Evolutionary conservation across 2,329 filamentous ascomycete species (phyloP), one percentile per base, ranked within the genome.

Genomic region (Lachnellula occidentalis): DNA sequence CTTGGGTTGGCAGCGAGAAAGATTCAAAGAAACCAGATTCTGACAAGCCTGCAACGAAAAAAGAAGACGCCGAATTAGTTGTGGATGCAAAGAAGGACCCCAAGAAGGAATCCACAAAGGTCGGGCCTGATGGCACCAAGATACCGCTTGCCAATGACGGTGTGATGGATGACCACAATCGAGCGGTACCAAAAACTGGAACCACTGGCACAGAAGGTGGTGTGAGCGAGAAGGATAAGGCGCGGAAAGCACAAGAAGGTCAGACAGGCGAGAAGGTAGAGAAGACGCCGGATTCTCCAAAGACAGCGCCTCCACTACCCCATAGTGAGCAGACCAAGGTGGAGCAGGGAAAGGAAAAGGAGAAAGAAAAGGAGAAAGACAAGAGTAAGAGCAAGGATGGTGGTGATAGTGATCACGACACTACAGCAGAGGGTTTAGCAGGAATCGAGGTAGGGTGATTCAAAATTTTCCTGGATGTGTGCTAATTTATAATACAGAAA

Each of bases 101-200:
- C 1, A 64, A 79, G 63, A 77, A 78, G 55, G 73, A 76, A n/a
- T 75, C 77, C 1, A 64, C 83, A 56, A 74, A 76, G 47, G 79
- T 77, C 24, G 69, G 80, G 9, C 70, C 82, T 45, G 79, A 84
- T 51, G 82, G 82, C 61, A 78, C 79, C 66, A 81, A 78, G 70
- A 82, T 86, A 21, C 82, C 82, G 27, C 76, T 83, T 60, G 76
- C 74, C 57, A 85, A 86, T 62, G 83, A 95, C 68, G 90, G 92
- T 41, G 90, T 96, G 55, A 96, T 96, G 92, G 88, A 95, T 67
- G 92, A 96, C 70, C 88, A 87, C 59, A 81, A 88, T 68, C 79
- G 90, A 61, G 74, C 80, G 37, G 79, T 82, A 41, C 90, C 92
- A 4, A 92, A 91, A 68, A 81, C 91, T 69, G 92, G 92, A 46